Evolutionary conservation across 176 grass and related monocot genomes (phyloP), one percentile per base, ranked within the genome.

Genomic region (Oryza meridionalis): DNA sequence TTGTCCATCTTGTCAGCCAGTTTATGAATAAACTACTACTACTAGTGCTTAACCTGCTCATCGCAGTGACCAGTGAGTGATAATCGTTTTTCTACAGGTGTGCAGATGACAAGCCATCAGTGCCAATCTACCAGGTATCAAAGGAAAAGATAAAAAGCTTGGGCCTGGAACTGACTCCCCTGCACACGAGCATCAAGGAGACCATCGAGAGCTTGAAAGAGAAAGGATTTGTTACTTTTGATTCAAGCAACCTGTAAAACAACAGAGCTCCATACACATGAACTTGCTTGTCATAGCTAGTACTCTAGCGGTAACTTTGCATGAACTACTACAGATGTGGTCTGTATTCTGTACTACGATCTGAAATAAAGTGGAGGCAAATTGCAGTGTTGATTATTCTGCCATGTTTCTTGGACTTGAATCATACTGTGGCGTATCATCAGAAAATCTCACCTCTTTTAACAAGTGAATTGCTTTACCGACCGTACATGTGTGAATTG

Each of bases 191-290:
- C 44, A 67, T 95, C 45, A 87, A 91, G 77, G 93, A 95, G 73
- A 95, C 93, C 9, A 79, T 92, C 4, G 83, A 91, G 11, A 91
- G 93, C 63, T 87, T 92, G 51, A 92, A 86, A 72, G 86, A 92
- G 7, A 95, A 87, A 45, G 90, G 93, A 49, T 92, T 95, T 81
- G 31, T 88, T 64, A 84, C 5, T 1, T 82, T 88, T 11, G 75
- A 77, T 5, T 47, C 79, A 4, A 82, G 74, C 61, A 65, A 75
- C 37, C 68, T 83, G 74, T 86, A 68, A 90, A 79, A 81, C 47
- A 84, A 15, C 50, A 63, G n/a, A 31, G 46, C 13, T 2, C 47
- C 14, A 9, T 64, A 17, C 27, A 2, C 27, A 2, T 73, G 46
- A 31, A 22, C 11, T 14, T 67, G 68, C n/a, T 5, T 75, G 7